phyloP scores from a whole-genome alignment of 2,329 filamentous ascomycete genomes.

The Alternaria sp. region DNA sequence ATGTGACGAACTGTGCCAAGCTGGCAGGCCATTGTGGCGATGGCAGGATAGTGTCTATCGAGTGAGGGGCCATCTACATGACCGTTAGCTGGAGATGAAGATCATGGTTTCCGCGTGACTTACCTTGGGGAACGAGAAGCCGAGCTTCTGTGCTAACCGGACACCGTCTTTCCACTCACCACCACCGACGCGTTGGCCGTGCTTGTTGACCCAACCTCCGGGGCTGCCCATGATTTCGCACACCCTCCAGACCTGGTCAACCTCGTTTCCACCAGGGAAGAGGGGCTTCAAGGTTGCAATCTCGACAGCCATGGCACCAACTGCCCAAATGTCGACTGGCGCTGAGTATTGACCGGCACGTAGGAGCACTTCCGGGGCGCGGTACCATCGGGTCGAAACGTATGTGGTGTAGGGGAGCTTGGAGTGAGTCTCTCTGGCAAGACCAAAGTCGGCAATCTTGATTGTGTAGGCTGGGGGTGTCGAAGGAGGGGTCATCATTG shows the following conservation, averaged over 20 bases:
- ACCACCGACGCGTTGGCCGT: constrained; percentile 83
- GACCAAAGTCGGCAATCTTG: constrained; percentile 97
- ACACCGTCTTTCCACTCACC: constrained; percentile 98
- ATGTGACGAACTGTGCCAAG: constrained; percentile 91
- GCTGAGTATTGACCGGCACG: constrained; percentile 96
- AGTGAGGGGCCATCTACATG: constrained; percentile 93
- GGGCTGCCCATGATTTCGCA: constrained; percentile 99
- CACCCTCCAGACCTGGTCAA: constrained; percentile 98
- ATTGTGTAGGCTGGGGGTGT: constrained; percentile 94
- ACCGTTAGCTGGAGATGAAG: constrained; percentile 10
- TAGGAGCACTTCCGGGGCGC: constrained; percentile 89
- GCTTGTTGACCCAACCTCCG: constrained; percentile 96
- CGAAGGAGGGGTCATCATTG: constrained; percentile 90
- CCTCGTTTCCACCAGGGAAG: constrained; percentile 97
- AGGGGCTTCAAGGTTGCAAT: constrained; percentile 95
- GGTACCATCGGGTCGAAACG: constrained; percentile 95
- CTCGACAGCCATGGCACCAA: constrained; percentile 98
- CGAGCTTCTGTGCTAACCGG: constrained; percentile 89
- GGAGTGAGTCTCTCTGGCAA: constrained; percentile 96
- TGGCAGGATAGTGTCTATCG: constrained; percentile 92
- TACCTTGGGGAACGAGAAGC: constrained; percentile 93
- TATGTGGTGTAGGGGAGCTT: constrained; percentile 98
- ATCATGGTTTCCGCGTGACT: constrained; percentile 2
- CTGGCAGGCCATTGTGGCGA: constrained; percentile 89
- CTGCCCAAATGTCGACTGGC: constrained; percentile 97